Evolutionary conservation across 306 rosid genomes (phyloP), one percentile per base, ranked within the genome.

Genomic region (Dicorynia guianensis): DNA sequence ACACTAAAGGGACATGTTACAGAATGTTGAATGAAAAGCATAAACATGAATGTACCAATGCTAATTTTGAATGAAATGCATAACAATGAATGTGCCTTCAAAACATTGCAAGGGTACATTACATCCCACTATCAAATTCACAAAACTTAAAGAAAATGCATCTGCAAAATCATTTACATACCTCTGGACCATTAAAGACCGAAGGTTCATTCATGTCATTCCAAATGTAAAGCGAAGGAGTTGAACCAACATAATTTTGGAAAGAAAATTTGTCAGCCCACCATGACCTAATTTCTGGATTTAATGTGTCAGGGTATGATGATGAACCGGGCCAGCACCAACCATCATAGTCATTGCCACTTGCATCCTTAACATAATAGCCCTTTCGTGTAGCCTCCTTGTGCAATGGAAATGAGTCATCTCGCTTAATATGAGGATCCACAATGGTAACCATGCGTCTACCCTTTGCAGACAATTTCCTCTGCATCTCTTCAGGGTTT

Each of bases 251-350:
- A 66, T 88, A 88, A 63, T 83, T 81, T 49, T 83, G 69, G 1
- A 60, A 4, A 38, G 89, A 78, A 71, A 88, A 85, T 60, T 74
- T 88, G 18, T 81, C 86, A 47, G 79, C 81, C 88, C 89, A 88
- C 92, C 92, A 88, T 59, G 86, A 80, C 75, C 92, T 83, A 46
- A 85, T 80, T 72, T 83, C 81, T 11, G 86, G 88, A 65, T 61
- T 85, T 69, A 85, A 66, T 63, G 69, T 65, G 76, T 88, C 92
- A 6, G 44, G 75, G 78, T 88, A 88, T 2, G 92, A 88, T 5
- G 92, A 88, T 9, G 92, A 85, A 68, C 92, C 92, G 18, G 92
- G 79, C 92, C 92, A 88, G 61, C 92, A 88, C 92, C 92, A 88
- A 34, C 92, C 92, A 56, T 88, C 88, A 35, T 38, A 88, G 67